Conservation (phyloP, 768 basidiomycete species). For the Cubamyces lactineus region DNA sequence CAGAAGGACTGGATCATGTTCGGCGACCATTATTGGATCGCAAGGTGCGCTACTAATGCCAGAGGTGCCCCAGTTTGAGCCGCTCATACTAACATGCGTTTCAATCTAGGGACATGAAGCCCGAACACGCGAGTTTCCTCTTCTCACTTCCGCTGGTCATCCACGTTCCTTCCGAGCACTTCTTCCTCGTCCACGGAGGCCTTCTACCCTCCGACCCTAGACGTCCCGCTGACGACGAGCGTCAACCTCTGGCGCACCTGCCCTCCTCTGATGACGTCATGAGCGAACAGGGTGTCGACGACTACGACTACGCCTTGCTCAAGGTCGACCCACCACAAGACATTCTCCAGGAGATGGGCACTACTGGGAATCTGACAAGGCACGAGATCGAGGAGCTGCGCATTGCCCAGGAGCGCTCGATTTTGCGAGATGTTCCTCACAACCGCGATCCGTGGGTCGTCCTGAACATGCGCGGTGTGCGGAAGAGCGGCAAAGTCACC, state of each 20-base stretch:
- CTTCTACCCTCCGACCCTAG: conserved; percentile 73
- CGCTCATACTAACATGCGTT: not conserved
- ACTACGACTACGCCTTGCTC: conserved; percentile 20
- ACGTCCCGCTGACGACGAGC: conserved; percentile 48
- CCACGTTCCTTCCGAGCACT: conserved; percentile 74
- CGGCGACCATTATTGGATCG: conserved; percentile 76
- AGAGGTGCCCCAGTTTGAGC: conserved; percentile 10
- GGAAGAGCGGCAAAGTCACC: conserved; percentile 41
- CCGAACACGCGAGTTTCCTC: conserved; percentile 70
- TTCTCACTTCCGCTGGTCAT: conserved; percentile 71
- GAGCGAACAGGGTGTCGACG: not conserved
- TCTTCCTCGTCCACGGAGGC: conserved; percentile 84
- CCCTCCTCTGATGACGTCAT: conserved; percentile 42
- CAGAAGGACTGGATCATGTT: conserved; percentile 70
- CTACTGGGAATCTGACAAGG: not conserved
- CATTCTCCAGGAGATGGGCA: not conserved
- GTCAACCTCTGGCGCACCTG: conserved; percentile 74
- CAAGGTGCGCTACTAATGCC: conserved; percentile 45
- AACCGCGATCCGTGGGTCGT: conserved; percentile 79
- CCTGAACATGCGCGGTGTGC: conserved; percentile 67
- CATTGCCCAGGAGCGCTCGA: conserved; percentile 62
- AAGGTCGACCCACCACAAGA: conserved; percentile 1
- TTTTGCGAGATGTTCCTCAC: conserved; percentile 72
- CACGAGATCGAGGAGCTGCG: conserved; percentile 43
- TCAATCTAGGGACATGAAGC: conserved; percentile 52